A percentile compares a stretch with the other conserved stretches of the same genome.
Evolutionary conservation across 768 basidiomycete genomes (phyloP).

Genomic region (Mycena rosella): DNA sequence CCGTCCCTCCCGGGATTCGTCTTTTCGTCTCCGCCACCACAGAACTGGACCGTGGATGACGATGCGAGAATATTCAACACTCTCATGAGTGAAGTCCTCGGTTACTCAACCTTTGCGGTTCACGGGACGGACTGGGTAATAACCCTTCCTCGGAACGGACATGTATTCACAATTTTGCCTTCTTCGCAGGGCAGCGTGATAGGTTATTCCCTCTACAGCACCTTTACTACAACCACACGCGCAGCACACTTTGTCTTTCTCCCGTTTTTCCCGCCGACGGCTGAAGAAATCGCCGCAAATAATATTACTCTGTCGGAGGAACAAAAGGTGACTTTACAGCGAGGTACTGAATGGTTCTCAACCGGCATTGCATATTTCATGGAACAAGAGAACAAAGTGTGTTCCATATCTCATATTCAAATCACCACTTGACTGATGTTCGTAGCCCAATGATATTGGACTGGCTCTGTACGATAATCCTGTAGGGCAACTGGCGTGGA

Average conservation of each 20-base stretch:
- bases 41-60: slow-evolving; percentile 37
- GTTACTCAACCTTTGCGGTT: slow-evolving; percentile 38
- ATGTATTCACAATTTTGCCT: too few species aligned
- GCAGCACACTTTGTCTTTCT: slow-evolving; percentile 5
- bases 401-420: not conserved
- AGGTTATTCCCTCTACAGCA: slow-evolving; percentile 1
- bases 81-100: slow-evolving; percentile 42
- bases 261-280: not conserved
- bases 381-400: not conserved
- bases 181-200: not conserved
- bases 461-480: not conserved
- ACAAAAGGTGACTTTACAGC: not conserved
- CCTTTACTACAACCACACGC: slow-evolving; percentile 21
- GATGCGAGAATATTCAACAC: slow-evolving; percentile 41
- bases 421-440: too few species aligned
- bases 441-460: too few species aligned
- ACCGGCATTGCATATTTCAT: not conserved
- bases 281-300: not conserved
- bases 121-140: slow-evolving; percentile 41
- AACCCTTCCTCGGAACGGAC: too few species aligned
- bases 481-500: too few species aligned
- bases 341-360: not conserved
- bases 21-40: slow-evolving; percentile 26
- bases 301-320: not conserved
- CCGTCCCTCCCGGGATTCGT: slow-evolving; percentile 34